Evolutionary conservation across 2,329 filamentous ascomycete species (phyloP), one percentile per base, ranked within the genome.

Genomic region (Microsporum ferrugineum): DNA sequence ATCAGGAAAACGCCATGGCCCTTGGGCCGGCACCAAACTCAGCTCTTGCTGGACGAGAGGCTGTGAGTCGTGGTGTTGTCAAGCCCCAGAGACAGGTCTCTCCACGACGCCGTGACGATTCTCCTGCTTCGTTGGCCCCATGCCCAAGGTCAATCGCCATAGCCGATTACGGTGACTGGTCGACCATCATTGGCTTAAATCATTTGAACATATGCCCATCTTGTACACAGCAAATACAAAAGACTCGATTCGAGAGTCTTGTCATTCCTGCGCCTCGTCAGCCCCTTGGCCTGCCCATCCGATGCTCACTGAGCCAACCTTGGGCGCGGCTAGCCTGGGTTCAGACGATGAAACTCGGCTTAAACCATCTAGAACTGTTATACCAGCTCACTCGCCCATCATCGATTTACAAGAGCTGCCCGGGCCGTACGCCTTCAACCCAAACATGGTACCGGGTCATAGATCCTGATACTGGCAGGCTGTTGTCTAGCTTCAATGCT

Each of bases 311-410:
- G 72, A 89, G 88, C 34, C 81, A 84, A 10, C 83, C 87, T 0
- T 96, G 91, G 89, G 87, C 89, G 67, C 85, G 89, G 33, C 84
- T 96, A 43, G 91, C 91, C 0, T 95, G 88, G 84, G 79, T 91
- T 2, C 79, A 95, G 64, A 91, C 86, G 1, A 76, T 88, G 59
- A 90, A 91, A 72, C 83, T 89, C 65, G 76, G 83, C 10, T 78
- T 82, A 17, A 78, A 81, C 2, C 84, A 89, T 65, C 75, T 94
- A 45, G 81, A 82, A 10, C 75, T 95, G 3, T 79, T 96, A 34
- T 83, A 87, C 62, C 81, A 82, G 41, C 79, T 96, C 38, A 85
- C 87, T 3, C 80, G 82, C 7, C 81, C 89, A 43, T 77, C 81
- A 1, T 79, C 81, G 3, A 80, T 77, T 31, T 75, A 80, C 65